Evolutionary conservation across 805 yeast genomes (phyloP), one percentile per base, ranked within the genome.

Genomic region (Cyberlindnera mississippiensis): DNA sequence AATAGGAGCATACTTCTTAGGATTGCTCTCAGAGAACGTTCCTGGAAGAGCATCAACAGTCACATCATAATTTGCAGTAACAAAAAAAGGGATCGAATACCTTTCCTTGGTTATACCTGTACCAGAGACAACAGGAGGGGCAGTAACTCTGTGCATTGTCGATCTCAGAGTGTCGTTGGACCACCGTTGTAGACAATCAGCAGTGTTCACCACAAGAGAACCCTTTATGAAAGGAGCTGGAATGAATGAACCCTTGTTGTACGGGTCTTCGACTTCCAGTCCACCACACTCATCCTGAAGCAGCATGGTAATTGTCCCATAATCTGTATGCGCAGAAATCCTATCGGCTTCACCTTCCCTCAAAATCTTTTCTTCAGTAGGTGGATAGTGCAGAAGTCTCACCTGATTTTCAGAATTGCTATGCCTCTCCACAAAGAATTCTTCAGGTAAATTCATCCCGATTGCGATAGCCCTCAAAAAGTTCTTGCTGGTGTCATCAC

Each of bases 1-100:
- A 5, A 56, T 44, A 3, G 60, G 57, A 17, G 40, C 52, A 36
- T 57, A 57, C 38, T 55, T 57, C 45, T 50, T 53, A 10, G 60
- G 60, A 13, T 44, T 41, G 2, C 18, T 15, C 1, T 45, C 52
- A 12, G 48, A 40, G 28, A 28, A 51, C 1, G 56, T 53, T 1
- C 56, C 56, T 20, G 50, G 50, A 12, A 53, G 30, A 29, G 45
- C 45, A 17, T 53, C 58, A 28, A 56, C 49, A 6, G 45, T 33
- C 13, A 29, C 40, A 28, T 35, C 40, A 7, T 15, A 12, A 12
- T 40, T 35, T 3, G 38, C 39, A 7, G 43, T 26, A 7, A 40
- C 28, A 27, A 40, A 40, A 18, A 34, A 40, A 8, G 43, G 43
- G 15, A 40, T 26, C 6, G 43, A 35, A 20, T 33, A 40, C 27